phyloP scores from a whole-genome alignment of 2,329 filamentous ascomycete genomes.

The Raffaelea deltoideospora region DNA sequence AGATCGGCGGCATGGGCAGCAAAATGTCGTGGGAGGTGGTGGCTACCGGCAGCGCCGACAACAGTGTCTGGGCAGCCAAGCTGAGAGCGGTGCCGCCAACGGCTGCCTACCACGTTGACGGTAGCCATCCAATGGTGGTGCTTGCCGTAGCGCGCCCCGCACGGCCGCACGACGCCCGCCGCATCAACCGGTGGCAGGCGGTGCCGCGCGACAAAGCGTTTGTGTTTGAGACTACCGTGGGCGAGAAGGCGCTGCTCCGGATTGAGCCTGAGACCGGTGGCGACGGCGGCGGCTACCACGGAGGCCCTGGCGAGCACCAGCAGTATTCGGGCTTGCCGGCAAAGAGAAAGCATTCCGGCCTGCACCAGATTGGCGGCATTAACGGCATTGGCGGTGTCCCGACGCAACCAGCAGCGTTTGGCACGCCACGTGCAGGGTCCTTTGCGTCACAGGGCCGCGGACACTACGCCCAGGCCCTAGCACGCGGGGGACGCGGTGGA shows the following conservation, averaged over 20 bases:
- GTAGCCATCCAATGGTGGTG: constrained; percentile 63
- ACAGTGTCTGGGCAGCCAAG: constrained; percentile 75
- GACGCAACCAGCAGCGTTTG: too few species aligned
- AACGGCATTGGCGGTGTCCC: too few species aligned
- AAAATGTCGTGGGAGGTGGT: constrained; percentile 76
- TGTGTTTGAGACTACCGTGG: constrained; percentile 68
- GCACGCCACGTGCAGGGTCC: too few species aligned
- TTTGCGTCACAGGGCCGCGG: background rate
- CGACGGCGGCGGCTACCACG: background rate
- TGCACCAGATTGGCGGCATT: too few species aligned
- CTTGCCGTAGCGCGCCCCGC: constrained; percentile 64
- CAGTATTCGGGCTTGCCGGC: too few species aligned
- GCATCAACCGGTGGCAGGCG: constrained; percentile 73
- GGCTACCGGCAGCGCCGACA: constrained; percentile 58
- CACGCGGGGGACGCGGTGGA: too few species aligned
- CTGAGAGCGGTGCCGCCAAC: constrained; percentile 57
- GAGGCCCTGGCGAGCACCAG: too few species aligned
- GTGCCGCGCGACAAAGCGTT: constrained; percentile 55
- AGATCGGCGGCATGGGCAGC: constrained; percentile 73
- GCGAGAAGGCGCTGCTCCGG: constrained; percentile 70
- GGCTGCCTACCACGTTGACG: constrained; percentile 57
- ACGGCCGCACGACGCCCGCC: constrained; percentile 62
- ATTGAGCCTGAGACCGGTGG: constrained; percentile 55
- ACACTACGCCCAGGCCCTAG: background rate
- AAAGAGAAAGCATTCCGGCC: too few species aligned